A percentile compares a stretch with the other conserved stretches of the same genome.
Conservation (phyloP, 1,284 basidiomycete species). For the Xerocomus amazonicus region DNA sequence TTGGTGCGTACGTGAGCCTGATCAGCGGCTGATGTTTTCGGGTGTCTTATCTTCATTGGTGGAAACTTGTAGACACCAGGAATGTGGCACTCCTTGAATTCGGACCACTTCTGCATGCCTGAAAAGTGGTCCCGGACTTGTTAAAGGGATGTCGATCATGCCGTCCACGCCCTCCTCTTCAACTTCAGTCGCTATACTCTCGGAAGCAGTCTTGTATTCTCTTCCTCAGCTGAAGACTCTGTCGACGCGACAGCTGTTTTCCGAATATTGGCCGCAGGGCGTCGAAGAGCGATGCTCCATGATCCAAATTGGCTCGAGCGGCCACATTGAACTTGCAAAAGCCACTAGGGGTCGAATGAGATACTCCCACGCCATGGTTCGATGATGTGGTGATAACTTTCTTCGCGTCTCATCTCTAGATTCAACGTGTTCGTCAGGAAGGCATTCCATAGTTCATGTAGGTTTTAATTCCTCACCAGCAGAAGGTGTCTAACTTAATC, state of each 20-base stretch:
- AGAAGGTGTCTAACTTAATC: neutral
- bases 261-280: neutral
- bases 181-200: conserved; percentile 21
- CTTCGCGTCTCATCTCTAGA: too few species aligned
- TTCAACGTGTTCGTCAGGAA: too few species aligned
- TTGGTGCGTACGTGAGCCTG: conserved; percentile 43
- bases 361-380: too few species aligned
- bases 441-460: conserved; percentile 67
- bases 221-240: conserved; percentile 23
- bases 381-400: too few species aligned
- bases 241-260: conserved; percentile 2
- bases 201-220: conserved; percentile 25
- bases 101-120: neutral
- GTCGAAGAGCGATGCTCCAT: neutral
- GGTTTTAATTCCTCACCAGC: conserved; percentile 25
- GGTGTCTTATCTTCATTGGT: conserved; percentile 41
- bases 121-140: conserved; percentile 13
- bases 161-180: conserved; percentile 7
- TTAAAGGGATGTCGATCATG: conserved; percentile 21
- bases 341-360: too few species aligned
- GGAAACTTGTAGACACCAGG: conserved; percentile 22
- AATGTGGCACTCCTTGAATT: neutral
- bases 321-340: neutral
- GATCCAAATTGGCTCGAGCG: neutral
- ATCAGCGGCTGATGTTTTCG: conserved; percentile 46